Conservation (phyloP, 495 filamentous ascomycete species). For the Penicillium bialowiezense region DNA sequence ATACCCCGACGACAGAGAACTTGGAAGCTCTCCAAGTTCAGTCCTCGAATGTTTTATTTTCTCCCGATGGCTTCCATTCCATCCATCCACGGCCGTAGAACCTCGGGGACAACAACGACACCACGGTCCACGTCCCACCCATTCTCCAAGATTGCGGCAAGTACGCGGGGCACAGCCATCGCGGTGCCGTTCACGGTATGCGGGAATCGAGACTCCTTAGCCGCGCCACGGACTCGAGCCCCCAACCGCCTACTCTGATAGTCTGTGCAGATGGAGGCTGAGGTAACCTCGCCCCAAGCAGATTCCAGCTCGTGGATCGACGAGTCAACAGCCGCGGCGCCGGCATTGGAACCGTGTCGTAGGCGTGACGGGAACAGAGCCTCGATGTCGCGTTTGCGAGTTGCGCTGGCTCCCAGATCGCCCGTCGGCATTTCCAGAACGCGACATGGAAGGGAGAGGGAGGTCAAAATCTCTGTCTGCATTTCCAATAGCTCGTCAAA, state of each 20-base stretch:
- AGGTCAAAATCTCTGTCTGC: conserved; percentile 75
- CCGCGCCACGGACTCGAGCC: conserved; percentile 57
- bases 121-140: conserved; percentile 71
- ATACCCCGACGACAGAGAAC: too few species aligned
- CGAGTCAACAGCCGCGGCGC: conserved; percentile 6
- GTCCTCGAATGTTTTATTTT: not conserved
- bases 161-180: conserved; percentile 81
- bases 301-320: conserved; percentile 51
- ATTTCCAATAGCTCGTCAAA: conserved; percentile 83
- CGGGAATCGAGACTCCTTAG: conserved; percentile 56
- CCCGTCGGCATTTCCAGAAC: conserved; percentile 87
- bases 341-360: conserved; percentile 11
- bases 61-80: conserved; percentile 61
- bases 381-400: conserved; percentile 88
- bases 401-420: conserved; percentile 85
- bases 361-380: conserved; percentile 85
- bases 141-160: conserved; percentile 92
- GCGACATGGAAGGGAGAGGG: conserved; percentile 78
- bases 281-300: conserved; percentile 94
- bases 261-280: conserved; percentile 87
- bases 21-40: too few species aligned
- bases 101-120: conserved; percentile 70
- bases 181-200: conserved; percentile 95
- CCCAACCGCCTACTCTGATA: conserved; percentile 84
- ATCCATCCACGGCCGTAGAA: conserved; percentile 78